phyloP scores from a whole-genome alignment of 2,329 filamentous ascomycete species.

The Penicillium nordicum region DNA sequence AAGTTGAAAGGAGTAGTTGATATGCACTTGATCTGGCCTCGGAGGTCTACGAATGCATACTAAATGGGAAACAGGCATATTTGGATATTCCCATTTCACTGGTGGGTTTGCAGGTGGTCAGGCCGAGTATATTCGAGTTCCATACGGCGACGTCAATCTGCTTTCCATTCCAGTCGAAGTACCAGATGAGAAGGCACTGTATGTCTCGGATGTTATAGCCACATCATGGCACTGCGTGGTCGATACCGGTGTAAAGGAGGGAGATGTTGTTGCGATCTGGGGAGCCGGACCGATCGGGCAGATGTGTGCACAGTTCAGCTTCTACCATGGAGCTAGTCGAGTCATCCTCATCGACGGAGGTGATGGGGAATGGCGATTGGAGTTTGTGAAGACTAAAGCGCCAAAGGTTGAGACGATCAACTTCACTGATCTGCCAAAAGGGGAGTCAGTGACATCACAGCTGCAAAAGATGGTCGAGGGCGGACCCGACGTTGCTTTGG shows the following conservation, averaged over 20 bases:
- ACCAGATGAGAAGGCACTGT: conserved; percentile 80
- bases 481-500: conserved; percentile 71
- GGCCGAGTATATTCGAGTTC: conserved; percentile 81
- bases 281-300: conserved; percentile 84
- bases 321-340: conserved; percentile 68
- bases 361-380: conserved; percentile 59
- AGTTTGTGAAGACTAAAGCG: conserved; percentile 63
- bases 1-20: conserved; percentile 28
- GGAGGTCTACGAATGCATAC: too few species aligned
- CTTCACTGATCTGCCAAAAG: conserved; percentile 61
- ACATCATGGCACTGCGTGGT: conserved; percentile 81
- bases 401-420: conserved; percentile 66
- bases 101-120: conserved; percentile 86
- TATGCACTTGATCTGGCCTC: neutral
- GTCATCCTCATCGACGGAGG: conserved; percentile 78
- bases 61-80: conserved; percentile 48
- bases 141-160: conserved; percentile 75
- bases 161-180: conserved; percentile 74
- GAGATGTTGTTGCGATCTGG: conserved; percentile 77
- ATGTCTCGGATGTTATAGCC: conserved; percentile 72
- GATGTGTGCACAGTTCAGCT: conserved; percentile 66
- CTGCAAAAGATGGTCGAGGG: conserved; percentile 71
- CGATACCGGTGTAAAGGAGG: conserved; percentile 75
- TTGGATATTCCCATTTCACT: conserved; percentile 71
- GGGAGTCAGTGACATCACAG: conserved; percentile 64